A percentile compares a stretch with the other conserved stretches of the same genome.
Evolutionary conservation across 2,329 filamentous ascomycete species (phyloP).

Genomic region (Ophiostoma quercus): DNA sequence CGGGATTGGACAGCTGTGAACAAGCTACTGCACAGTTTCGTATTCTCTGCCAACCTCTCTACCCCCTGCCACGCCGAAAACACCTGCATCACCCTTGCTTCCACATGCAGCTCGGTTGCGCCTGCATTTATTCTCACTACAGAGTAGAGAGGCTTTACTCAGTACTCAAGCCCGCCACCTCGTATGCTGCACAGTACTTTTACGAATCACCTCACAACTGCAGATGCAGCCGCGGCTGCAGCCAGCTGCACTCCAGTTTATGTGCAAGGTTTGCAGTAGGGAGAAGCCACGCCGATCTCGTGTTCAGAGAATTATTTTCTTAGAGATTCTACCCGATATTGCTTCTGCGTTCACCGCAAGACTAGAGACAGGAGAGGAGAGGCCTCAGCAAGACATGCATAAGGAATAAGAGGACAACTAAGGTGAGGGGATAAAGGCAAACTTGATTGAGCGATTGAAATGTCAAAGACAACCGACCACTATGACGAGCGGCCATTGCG

Average conservation of each 20-base stretch:
- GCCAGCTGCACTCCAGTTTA: neutral
- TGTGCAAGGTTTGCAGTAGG: neutral
- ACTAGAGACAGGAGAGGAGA: neutral
- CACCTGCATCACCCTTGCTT: neutral
- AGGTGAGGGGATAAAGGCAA: neutral
- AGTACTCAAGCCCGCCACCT: neutral
- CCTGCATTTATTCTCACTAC: neutral
- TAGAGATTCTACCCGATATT: neutral
- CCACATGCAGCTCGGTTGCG: conserved; percentile 3
- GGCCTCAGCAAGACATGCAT: conserved; percentile 9
- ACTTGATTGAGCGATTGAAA: neutral
- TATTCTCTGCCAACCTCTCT: neutral
- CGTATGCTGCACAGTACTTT: conserved; percentile 13
- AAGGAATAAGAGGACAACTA: neutral
- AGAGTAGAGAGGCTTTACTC: no score
- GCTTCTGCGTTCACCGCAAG: neutral
- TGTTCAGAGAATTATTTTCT: neutral
- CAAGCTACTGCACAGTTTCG: neutral
- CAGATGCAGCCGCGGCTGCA: neutral
- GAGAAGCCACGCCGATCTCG: neutral
- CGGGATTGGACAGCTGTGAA: neutral
- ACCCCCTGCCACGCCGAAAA: neutral
- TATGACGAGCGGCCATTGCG: conserved; percentile 1
- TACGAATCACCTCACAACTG: conserved; percentile 4
- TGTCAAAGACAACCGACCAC: neutral